Evolutionary conservation across 2,329 filamentous ascomycete species (phyloP).

Genomic region (Microdochium bolleyi): DNA sequence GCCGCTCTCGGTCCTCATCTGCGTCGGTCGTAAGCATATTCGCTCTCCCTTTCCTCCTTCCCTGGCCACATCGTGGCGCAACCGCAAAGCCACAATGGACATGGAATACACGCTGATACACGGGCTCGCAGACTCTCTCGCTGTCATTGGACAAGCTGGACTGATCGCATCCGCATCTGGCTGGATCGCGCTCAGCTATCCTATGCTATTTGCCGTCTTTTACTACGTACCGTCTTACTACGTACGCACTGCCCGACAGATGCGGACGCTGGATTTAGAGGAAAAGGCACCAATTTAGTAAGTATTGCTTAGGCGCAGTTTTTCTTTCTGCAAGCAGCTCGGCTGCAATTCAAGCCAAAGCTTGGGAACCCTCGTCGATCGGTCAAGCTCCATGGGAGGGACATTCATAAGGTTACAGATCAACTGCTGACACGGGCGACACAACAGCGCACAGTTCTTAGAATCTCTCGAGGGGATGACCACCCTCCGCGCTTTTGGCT

Average conservation of each 20-base stretch:
- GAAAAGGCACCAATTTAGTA: conserved; percentile 22
- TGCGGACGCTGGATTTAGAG: conserved; percentile 23
- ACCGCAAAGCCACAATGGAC: no score
- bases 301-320: not conserved
- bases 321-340: no score
- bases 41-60: no score
- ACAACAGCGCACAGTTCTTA: conserved; percentile 26
- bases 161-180: conserved; percentile 33
- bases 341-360: no score
- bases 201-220: conserved; percentile 11
- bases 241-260: conserved; percentile 23
- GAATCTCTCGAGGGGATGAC: conserved; percentile 32
- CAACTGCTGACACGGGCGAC: no score
- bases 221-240: conserved; percentile 22
- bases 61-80: no score
- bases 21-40: conserved; percentile 15
- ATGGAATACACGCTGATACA: no score
- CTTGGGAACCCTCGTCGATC: no score
- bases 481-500: conserved; percentile 37
- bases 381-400: no score
- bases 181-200: not conserved
- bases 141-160: conserved; percentile 29
- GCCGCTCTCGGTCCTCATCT: conserved; percentile 6
- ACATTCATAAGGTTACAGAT: no score
- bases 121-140: conserved; percentile 15